phyloP scores from a whole-genome alignment of 2,329 filamentous ascomycete genomes.

The Nemania bipapillata region DNA sequence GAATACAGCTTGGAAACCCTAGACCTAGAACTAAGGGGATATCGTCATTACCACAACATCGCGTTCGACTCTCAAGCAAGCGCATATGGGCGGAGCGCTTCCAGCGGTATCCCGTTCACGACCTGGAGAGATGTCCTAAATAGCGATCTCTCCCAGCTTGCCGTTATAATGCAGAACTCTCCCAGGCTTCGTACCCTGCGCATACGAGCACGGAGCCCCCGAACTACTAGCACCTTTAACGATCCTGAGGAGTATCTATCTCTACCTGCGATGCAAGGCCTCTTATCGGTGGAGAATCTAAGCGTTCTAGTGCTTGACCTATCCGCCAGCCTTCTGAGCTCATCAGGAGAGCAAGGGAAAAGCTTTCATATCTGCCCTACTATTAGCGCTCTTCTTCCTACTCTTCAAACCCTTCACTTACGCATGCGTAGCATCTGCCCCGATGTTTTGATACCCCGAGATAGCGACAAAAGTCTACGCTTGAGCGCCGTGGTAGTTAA shows the following conservation, averaged over 20 bases:
- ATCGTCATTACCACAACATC: no score
- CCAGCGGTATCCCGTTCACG: no score
- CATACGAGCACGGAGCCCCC: conserved; percentile 11
- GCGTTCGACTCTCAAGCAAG: no score
- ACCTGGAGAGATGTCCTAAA: not conserved
- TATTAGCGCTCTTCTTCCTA: conserved; percentile 15
- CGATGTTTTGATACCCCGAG: conserved; percentile 11
- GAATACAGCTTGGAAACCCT: conserved; percentile 14
- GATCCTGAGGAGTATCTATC: conserved; percentile 3
- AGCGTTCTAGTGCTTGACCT: conserved; percentile 16
- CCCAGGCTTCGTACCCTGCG: conserved; percentile 21
- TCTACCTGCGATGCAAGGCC: not conserved
- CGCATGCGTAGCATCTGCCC: conserved; percentile 30
- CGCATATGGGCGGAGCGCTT: no score
- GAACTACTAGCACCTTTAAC: not conserved
- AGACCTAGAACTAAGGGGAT: conserved; percentile 5
- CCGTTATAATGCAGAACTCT: conserved; percentile 17
- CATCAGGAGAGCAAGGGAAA: not conserved
- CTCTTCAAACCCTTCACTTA: conserved; percentile 23
- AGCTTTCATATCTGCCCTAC: conserved; percentile 10
- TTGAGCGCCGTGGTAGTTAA: conserved; percentile 21
- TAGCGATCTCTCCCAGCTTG: conserved; percentile 22
- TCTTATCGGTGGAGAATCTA: conserved; percentile 15
- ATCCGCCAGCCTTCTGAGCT: not conserved
- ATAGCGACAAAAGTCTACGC: not conserved